Conservation (phyloP, 2,329 filamentous ascomycete species). For the Trichoderma citrinoviride region DNA sequence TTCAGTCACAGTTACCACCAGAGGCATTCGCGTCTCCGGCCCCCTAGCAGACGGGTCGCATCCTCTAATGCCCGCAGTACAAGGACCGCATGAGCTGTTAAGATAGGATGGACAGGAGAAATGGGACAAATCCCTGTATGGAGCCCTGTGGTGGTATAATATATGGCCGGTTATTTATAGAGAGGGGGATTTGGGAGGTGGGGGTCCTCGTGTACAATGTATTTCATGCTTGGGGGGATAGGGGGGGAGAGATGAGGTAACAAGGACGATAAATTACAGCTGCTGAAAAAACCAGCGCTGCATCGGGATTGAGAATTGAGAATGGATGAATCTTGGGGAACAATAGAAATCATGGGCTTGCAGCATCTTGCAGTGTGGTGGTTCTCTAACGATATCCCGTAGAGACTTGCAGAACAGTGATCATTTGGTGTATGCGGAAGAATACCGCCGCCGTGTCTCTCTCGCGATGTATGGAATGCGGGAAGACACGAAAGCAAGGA, state of each 20-base stretch:
- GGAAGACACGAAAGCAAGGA: too few relatives aligned
- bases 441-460: too few relatives aligned
- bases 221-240: neutral
- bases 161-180: slow-evolving; percentile 15
- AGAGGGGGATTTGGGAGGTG: neutral
- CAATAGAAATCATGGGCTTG: neutral
- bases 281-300: neutral
- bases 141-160: slow-evolving; percentile 2
- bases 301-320: neutral
- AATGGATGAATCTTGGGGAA: neutral
- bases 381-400: too few relatives aligned
- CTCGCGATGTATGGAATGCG: neutral
- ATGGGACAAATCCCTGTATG: slow-evolving; percentile 8
- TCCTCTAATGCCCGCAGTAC: neutral
- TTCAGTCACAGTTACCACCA: slow-evolving; percentile 30
- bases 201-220: neutral
- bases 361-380: too few relatives aligned
- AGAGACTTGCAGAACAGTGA: too few relatives aligned
- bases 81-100: neutral
- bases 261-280: neutral
- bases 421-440: neutral
- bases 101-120: slow-evolving; percentile 12
- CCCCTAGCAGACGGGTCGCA: slow-evolving; percentile 11
- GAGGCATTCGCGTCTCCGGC: slow-evolving; percentile 30
- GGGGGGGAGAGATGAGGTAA: slow-evolving; percentile 5